Conservation (phyloP, 179 eudicot genomes). For the Silene noctiflora region DNA sequence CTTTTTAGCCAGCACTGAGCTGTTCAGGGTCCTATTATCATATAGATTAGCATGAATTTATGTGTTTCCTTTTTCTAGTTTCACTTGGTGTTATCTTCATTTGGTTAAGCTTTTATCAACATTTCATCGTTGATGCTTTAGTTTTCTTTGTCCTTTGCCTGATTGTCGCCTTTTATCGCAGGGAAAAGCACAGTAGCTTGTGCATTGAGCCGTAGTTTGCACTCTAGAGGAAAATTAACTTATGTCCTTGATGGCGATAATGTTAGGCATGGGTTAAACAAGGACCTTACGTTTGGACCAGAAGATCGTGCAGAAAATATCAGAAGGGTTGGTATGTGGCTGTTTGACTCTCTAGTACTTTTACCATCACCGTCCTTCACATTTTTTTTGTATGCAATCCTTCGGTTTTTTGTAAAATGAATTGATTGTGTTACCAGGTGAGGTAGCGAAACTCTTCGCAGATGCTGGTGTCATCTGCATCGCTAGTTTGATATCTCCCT, state of each 20-base stretch:
- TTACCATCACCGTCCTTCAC: neutral
- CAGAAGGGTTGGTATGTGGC: constrained; percentile 43
- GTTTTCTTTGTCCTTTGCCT: constrained; percentile 2
- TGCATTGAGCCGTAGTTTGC: constrained; percentile 41
- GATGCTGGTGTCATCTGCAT: constrained; percentile 96
- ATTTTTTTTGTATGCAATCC: neutral
- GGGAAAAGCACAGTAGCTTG: constrained; percentile 50
- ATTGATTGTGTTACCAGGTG: constrained; percentile 40
- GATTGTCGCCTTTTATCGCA: constrained; percentile 22
- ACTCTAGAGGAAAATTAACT: constrained; percentile 39
- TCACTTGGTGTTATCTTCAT: neutral
- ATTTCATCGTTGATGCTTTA: neutral
- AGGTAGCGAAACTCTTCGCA: constrained; percentile 93
- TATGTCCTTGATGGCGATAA: constrained; percentile 54
- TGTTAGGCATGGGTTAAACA: constrained; percentile 49
- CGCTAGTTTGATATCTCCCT: constrained; percentile 94
- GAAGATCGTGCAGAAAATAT: constrained; percentile 50
- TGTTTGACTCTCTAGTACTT: neutral
- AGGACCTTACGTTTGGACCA: constrained; percentile 37
- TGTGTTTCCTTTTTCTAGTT: neutral
- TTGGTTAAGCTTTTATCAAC: neutral
- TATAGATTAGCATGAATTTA: neutral
- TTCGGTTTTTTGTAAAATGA: neutral
- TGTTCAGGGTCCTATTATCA: neutral
- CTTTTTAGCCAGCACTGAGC: neutral